A percentile compares a stretch with the other conserved stretches of the same genome.
These are phyloP conservation scores for Beta corolliflora DNA, from an alignment of 179 eudicot species.

Conservation along the genomic window DNA sequence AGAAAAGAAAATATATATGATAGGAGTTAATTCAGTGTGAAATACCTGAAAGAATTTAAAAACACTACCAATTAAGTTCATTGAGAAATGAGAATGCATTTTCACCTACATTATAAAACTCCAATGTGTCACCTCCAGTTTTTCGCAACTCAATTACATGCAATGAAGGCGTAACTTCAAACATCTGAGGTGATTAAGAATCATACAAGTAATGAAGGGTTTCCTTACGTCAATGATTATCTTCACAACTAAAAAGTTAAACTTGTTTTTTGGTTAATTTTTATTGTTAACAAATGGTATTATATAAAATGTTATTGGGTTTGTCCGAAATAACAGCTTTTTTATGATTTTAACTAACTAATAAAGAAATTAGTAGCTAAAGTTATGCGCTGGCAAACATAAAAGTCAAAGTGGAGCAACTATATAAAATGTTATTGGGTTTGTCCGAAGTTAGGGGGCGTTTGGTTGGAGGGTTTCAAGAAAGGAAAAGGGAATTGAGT, in stretches of 20 bases:
- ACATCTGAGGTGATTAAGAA: constrained; percentile 50
- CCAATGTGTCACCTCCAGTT: constrained; percentile 89
- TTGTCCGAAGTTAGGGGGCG: too few relatives aligned
- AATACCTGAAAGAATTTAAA: not conserved
- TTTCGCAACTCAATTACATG: constrained; percentile 90
- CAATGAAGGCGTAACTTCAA: constrained; percentile 92
- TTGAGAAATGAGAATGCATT: not conserved
- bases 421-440: too few relatives aligned
- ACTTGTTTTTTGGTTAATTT: too few relatives aligned
- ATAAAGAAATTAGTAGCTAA: too few relatives aligned
- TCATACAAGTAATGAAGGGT: constrained; percentile 3
- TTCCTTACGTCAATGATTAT: not conserved
- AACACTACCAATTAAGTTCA: not conserved
- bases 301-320: too few relatives aligned
- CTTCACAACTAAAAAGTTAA: not conserved
- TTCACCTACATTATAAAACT: constrained; percentile 64
- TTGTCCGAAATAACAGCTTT: too few relatives aligned
- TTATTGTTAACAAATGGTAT: too few relatives aligned
- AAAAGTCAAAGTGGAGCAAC: too few relatives aligned
- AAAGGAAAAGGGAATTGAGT: too few relatives aligned
- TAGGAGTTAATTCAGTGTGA: not conserved
- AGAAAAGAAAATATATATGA: not conserved
- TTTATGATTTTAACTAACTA: too few relatives aligned
- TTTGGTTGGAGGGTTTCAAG: too few relatives aligned
- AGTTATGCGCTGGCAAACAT: too few relatives aligned